Evolutionary conservation across 352 stramenopile genomes (phyloP).

Genomic region (Globisporangium carolinianum): DNA sequence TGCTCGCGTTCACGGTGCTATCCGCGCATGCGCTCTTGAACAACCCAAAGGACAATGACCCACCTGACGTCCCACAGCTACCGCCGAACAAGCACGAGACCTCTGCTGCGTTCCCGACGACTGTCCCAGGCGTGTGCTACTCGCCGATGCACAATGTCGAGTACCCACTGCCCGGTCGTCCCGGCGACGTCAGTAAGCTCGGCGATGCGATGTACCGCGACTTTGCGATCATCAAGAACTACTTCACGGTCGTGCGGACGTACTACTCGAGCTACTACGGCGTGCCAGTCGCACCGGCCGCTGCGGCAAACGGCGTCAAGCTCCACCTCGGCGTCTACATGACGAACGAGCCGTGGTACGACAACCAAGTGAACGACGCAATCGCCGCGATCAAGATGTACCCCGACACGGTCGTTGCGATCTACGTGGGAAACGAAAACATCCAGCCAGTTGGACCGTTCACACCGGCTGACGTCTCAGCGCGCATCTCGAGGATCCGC

Average conservation of each 20-base stretch:
- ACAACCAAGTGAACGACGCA: conserved; percentile 35
- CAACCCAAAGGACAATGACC: conserved; percentile 1
- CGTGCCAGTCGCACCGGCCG: conserved; percentile 29
- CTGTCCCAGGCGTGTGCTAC: conserved; percentile 55
- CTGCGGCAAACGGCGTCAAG: conserved; percentile 36
- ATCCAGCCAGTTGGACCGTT: conserved; percentile 38
- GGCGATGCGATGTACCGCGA: conserved; percentile 50
- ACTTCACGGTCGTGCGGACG: conserved; percentile 50
- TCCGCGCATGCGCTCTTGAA: neutral
- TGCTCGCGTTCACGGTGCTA: neutral
- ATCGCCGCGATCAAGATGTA: conserved; percentile 40
- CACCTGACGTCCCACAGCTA: neutral
- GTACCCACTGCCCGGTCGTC: conserved; percentile 46
- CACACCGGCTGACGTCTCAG: conserved; percentile 27
- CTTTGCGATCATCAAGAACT: conserved; percentile 64
- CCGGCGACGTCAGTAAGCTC: conserved; percentile 20
- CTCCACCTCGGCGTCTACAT: conserved; percentile 77
- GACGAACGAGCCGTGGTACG: conserved; percentile 61
- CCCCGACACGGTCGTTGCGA: conserved; percentile 41
- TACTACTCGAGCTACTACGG: conserved; percentile 77
- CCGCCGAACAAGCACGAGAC: conserved; percentile 4
- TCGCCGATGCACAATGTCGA: conserved; percentile 67
- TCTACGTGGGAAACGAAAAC: conserved; percentile 78
- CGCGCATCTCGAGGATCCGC: conserved; percentile 25
- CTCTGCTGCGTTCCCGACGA: conserved; percentile 4